These are phyloP conservation scores for Ophiostoma piceae DNA, from an alignment of 2,329 filamentous ascomycete genomes.

Conservation along the genomic window DNA sequence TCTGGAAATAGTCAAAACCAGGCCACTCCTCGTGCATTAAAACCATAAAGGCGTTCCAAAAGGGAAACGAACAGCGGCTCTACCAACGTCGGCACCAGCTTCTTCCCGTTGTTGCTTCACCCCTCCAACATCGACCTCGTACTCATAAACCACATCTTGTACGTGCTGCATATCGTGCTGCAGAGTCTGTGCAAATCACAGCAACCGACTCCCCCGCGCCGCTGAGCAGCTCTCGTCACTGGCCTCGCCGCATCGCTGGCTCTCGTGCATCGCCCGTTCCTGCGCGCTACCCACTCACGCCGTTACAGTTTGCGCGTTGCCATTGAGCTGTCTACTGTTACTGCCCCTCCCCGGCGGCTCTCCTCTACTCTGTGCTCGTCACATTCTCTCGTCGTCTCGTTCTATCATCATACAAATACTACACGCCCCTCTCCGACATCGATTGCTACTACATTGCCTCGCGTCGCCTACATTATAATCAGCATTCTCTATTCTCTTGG, in stretches of 20 bases:
- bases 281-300: not conserved
- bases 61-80: not conserved
- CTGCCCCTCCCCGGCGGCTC: not conserved
- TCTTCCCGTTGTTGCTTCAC: slow-evolving; percentile 5
- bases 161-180: not conserved
- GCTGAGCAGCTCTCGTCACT: not conserved
- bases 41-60: not conserved
- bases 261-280: not conserved
- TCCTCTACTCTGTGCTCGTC: not conserved
- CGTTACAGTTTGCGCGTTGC: not conserved
- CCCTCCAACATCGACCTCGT: not conserved
- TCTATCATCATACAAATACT: not conserved
- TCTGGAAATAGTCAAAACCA: not conserved
- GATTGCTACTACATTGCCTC: not conserved
- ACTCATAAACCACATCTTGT: not conserved
- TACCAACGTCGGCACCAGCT: not conserved
- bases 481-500: not conserved
- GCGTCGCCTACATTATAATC: not conserved
- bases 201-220: not conserved
- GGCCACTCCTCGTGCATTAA: not conserved
- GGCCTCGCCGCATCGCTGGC: not conserved
- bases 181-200: not conserved
- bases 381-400: not conserved
- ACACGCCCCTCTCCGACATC: not conserved
- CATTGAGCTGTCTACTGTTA: not conserved